Percentiles rank a stretch among this genome's conserved stretches.
These are phyloP conservation scores for Diddensiella santjacobensis DNA, from an alignment of 805 yeast genomes.

Conservation along the genomic window DNA sequence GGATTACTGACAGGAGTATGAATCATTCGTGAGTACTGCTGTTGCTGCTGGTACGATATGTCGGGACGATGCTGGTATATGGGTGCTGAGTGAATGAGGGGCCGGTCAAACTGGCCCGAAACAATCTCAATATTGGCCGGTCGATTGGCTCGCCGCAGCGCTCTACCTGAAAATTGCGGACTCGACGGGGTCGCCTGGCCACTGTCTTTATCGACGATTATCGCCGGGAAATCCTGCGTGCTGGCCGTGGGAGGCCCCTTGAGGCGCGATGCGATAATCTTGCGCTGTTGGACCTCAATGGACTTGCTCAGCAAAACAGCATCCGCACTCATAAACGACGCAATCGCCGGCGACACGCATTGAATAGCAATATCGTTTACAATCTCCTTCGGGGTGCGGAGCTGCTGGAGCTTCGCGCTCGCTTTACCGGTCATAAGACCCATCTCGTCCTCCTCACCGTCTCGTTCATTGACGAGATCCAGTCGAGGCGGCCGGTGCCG, in stretches of 20 bases:
- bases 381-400: conserved; percentile 28
- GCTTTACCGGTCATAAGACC: conserved; percentile 2
- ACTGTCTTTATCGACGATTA: neutral
- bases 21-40: neutral
- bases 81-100: conserved; percentile 4
- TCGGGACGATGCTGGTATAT: neutral
- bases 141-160: neutral
- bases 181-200: conserved; percentile 3
- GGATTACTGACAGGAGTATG: neutral
- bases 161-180: neutral
- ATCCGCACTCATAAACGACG: conserved; percentile 25
- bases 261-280: conserved; percentile 26
- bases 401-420: neutral
- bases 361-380: conserved; percentile 31
- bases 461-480: conserved; percentile 6
- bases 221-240: neutral
- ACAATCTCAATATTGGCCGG: conserved; percentile 1
- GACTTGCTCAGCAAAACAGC: conserved; percentile 25
- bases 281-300: conserved; percentile 30
- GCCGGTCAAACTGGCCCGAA: neutral
- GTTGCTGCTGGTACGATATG: neutral
- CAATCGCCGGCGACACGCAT: conserved; percentile 31
- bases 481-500: conserved; percentile 14
- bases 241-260: neutral
- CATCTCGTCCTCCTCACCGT: neutral